Base-by-base conservation (phyloP, 2,329 filamentous ascomycete species). In the Fusarium duplospermum region DNA sequence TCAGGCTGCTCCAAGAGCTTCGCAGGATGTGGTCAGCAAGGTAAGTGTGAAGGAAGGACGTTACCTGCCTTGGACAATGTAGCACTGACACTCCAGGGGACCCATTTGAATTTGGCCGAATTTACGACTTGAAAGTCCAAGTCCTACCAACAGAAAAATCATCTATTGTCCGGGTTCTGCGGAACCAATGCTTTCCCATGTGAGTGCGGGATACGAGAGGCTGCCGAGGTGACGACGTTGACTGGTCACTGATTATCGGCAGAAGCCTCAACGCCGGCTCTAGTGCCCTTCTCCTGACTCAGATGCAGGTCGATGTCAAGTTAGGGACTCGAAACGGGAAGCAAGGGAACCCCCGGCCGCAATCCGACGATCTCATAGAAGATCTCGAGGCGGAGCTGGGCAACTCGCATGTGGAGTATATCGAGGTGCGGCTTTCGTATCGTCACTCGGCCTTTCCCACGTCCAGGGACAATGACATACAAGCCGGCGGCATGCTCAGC, bases 311-410 rank as follows among this genome's bases (percentile, higher is more conserved):
- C 13, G 75, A 81, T 47, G 20, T 68, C 11, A 69, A 62, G 24
- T 50, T 56, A 42, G 42, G n/a, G 64, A 33, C 66, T 24, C 58
- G 63, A 16, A 64, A 67, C 6, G 59, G 62, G 11, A 67, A 66
- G 50, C 36, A 50, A 63, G 22, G 38, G 10, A 80, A 84, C 62
- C 35, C 76, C 10, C 81, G 81, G 35, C 82, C 85, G 56, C 85
- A 82, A 42, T 87, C 89, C 0, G 88, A 91, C 14, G 84, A 88
- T 45, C 81, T 92, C 35, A 89, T 92, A 18, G 85, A 88, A 27
- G 88, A 91, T 66, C 82, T 92, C 13, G 89, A 92, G 75, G 81
- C 83, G 33, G 86, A 90, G 64, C 85, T 92, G 4, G 89, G 89
- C 33, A 83, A 84, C 62, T 82, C 82, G 4, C 79, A 79, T 22